Conservation (phyloP, 345 rosid species). For the Microthlaspi erraticum region DNA sequence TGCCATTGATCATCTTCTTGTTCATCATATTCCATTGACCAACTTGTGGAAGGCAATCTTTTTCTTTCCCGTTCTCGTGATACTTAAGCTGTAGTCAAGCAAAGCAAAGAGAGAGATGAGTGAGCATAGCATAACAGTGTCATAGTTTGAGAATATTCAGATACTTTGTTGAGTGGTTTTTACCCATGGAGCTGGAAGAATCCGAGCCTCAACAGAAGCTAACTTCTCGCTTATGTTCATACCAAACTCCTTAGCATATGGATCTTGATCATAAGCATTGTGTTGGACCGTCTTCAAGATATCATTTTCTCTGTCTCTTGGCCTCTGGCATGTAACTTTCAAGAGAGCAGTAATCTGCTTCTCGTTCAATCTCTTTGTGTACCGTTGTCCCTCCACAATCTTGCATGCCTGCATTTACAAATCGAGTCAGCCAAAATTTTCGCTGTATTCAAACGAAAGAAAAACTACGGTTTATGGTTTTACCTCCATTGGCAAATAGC, state of each 20-base stretch:
- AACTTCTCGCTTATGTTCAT: slow-evolving; percentile 88
- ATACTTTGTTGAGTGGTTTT: slow-evolving; percentile 18
- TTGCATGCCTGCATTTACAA: slow-evolving; percentile 75
- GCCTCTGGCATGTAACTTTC: slow-evolving; percentile 96
- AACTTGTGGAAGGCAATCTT: slow-evolving; percentile 96
- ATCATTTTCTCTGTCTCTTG: slow-evolving; percentile 88
- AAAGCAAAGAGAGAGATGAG: background rate
- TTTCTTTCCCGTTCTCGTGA: slow-evolving; percentile 97
- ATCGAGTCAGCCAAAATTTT: background rate
- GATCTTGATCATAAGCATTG: slow-evolving; percentile 91
- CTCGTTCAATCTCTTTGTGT: slow-evolving; percentile 91
- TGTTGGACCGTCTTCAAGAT: slow-evolving; percentile 88
- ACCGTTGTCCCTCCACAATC: slow-evolving; percentile 97
- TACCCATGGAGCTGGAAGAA: slow-evolving; percentile 99
- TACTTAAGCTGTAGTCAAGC: slow-evolving; percentile 77
- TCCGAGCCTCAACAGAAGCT: slow-evolving; percentile 97
- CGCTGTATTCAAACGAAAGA: background rate
- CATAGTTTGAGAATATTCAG: background rate
- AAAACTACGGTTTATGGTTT: background rate
- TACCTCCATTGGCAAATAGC: slow-evolving; percentile 99
- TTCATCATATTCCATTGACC: slow-evolving; percentile 99
- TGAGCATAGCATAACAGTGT: slow-evolving; percentile 4
- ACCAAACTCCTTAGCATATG: slow-evolving; percentile 96
- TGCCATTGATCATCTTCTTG: slow-evolving; percentile 99
- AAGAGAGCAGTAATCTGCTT: slow-evolving; percentile 91